These are phyloP conservation scores for Aspergillus kassunensis DNA, from an alignment of 495 filamentous ascomycete genomes.

Conservation along the genomic window DNA sequence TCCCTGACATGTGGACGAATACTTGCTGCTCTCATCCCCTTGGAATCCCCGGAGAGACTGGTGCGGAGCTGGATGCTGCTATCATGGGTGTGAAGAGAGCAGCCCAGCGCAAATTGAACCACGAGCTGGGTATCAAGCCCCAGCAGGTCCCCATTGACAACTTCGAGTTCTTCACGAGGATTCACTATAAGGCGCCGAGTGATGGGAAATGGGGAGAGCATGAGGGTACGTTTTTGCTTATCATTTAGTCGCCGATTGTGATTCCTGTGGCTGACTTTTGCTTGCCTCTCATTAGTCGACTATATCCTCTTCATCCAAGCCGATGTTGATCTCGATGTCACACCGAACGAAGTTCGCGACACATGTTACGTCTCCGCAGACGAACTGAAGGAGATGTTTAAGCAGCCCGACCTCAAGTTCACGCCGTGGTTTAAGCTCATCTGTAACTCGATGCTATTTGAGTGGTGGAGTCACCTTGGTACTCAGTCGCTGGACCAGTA, in stretches of 20 bases:
- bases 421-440: constrained; percentile 99
- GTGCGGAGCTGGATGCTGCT: constrained; percentile 73
- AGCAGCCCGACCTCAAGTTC: constrained; percentile 73
- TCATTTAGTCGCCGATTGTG: too few species aligned
- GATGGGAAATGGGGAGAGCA: constrained; percentile 99
- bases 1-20: constrained; percentile 99
- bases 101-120: constrained; percentile 85
- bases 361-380: constrained; percentile 77
- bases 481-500: constrained; percentile 74
- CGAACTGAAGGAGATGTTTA: constrained; percentile 81
- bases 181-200: constrained; percentile 97
- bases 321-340: constrained; percentile 75
- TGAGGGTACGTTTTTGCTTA: constrained; percentile 71
- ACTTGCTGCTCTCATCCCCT: constrained; percentile 99
- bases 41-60: constrained; percentile 86
- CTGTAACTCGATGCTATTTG: constrained; percentile 94
- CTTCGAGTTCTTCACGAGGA: constrained; percentile 91
- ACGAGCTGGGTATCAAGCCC: constrained; percentile 89
- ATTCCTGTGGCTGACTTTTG: too few species aligned
- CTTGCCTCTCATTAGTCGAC: constrained; percentile 63
- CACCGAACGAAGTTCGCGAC: constrained; percentile 83
- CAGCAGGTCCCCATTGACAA: constrained; percentile 87
- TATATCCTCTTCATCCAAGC: constrained; percentile 99
- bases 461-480: constrained; percentile 94
- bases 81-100: constrained; percentile 83